A percentile compares a stretch with the other conserved stretches of the same genome.
These are phyloP conservation scores for Tricholoma furcatifolium DNA, from an alignment of 768 basidiomycete species.

Conservation along the genomic window DNA sequence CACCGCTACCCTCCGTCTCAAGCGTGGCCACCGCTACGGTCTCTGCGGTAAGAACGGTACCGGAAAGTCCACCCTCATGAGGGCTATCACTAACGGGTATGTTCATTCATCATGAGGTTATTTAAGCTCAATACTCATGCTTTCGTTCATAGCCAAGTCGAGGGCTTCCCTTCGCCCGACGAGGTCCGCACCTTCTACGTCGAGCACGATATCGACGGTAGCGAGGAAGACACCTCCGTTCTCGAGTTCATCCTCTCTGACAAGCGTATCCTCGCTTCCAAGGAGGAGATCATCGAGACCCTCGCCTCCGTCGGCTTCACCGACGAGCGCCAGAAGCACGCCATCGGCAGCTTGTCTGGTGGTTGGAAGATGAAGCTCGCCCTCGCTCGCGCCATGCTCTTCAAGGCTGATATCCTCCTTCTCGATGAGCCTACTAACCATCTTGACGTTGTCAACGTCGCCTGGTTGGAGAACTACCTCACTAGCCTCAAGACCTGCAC, in stretches of 20 bases:
- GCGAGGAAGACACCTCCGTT: conserved; percentile 88
- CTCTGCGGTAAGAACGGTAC: conserved; percentile 99
- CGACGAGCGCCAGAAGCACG: conserved; percentile 78
- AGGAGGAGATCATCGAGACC: conserved; percentile 74
- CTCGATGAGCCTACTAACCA: conserved; percentile 98
- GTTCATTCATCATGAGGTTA: conserved; percentile 10
- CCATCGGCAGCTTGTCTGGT: conserved; percentile 92
- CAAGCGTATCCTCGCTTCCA: conserved; percentile 70
- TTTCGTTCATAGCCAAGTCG: conserved; percentile 65
- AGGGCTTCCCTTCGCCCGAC: conserved; percentile 96
- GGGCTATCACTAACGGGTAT: conserved; percentile 84
- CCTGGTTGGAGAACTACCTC: conserved; percentile 96
- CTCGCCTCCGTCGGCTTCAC: conserved; percentile 91
- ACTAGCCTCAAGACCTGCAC: conserved; percentile 86
- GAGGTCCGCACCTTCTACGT: conserved; percentile 99
- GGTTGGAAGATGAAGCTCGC: conserved; percentile 99
- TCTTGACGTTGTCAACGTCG: conserved; percentile 95
- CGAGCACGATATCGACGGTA: conserved; percentile 98
- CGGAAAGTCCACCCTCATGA: conserved; percentile 94
- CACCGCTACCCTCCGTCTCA: conserved; percentile 94
- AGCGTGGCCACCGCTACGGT: conserved; percentile 98
- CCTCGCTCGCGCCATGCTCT: conserved; percentile 93
- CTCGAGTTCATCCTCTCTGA: conserved; percentile 85
- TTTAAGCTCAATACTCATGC: conserved; percentile 27
- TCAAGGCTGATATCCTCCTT: conserved; percentile 95